Percentiles rank a stretch among this genome's conserved stretches.
Conservation (phyloP, 192 early-diverging fungal species). For the Lunasporangiospora selenospora region DNA sequence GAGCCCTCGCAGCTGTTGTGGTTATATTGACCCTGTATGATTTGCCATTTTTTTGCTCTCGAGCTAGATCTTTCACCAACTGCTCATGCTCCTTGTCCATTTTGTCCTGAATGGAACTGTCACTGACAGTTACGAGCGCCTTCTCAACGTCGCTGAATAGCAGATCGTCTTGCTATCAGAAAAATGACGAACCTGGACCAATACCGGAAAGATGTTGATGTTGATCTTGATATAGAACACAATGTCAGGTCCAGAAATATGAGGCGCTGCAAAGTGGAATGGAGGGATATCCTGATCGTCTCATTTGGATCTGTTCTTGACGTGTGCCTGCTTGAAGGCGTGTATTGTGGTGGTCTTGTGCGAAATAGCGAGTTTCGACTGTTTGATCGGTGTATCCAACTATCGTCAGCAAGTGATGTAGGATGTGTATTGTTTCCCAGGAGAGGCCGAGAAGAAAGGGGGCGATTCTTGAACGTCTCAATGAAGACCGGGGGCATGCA, state of each 20-base stretch:
- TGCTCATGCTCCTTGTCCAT: no score
- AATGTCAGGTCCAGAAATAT: conserved; percentile 35
- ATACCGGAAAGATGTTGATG: not conserved
- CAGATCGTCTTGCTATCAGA: no score
- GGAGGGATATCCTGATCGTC: conserved; percentile 17
- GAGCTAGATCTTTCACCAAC: no score
- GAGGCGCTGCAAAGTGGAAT: conserved; percentile 30
- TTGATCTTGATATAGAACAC: conserved; percentile 16
- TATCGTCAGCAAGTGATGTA: conserved; percentile 1
- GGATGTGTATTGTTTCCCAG: no score
- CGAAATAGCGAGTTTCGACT: conserved; percentile 21
- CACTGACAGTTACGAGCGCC: no score
- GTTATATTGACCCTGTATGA: no score
- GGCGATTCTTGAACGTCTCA: conserved; percentile 24
- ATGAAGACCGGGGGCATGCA: conserved; percentile 20
- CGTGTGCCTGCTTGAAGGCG: conserved; percentile 21
- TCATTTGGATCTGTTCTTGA: conserved; percentile 6
- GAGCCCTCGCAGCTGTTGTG: no score
- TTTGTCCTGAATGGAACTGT: no score
- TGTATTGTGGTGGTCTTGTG: conserved; percentile 22
- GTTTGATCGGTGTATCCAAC: conserved; percentile 14
- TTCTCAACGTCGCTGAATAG: no score
- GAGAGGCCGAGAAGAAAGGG: no score
- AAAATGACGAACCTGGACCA: conserved; percentile 2
- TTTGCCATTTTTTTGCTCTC: no score